Evolutionary conservation across 2,329 filamentous ascomycete genomes (phyloP), one percentile per base, ranked within the genome.

Genomic region (Neurospora crassa): DNA sequence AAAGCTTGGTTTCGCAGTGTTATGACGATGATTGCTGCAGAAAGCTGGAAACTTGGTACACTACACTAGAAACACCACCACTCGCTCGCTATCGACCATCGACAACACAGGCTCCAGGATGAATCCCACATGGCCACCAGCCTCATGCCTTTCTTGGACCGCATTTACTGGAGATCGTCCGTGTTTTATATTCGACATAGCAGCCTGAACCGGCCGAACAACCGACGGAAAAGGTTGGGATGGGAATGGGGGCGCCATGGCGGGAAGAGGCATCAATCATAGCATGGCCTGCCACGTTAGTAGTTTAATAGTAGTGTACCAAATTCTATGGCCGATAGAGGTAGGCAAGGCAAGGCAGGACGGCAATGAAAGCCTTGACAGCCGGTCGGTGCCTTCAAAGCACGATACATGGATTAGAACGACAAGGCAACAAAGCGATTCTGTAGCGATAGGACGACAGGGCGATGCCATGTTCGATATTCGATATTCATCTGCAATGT

Each of bases 41-140:
- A 73, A 73, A 73, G 70, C 72, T 72, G 71, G 72, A 70, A 73
- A 73, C 41, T 63, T 63, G 53, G 53, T 63, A 63, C 10, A 63
- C 16, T 63, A 63, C 10, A 63, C 16, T 37, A 37, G 2, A 37
- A 63, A 63, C 53, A 63, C 29, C 53, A 63, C 53, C 53, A 34
- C 24, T 63, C 24, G 53, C 24, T 63, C 53, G 47, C 24, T 59
- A 16, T 59, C 20, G 47, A 59, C 47, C 20, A 16, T 59, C 11
- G 12, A 53, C 45, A 12, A 53, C 20, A 53, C 47, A 59, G 20
- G 47, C 47, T 59, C 47, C 47, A 59, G 47, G 20, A 59, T 29
- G 47, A 24, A 59, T 59, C 20, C 47, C 47, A 59, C 47, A 59
- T 59, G 20, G 47, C 47, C n/a, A 29, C 47, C 53, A 37, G 37